Conservation (phyloP, 2,329 filamentous ascomycete species). For the Cytospora piceicola region DNA sequence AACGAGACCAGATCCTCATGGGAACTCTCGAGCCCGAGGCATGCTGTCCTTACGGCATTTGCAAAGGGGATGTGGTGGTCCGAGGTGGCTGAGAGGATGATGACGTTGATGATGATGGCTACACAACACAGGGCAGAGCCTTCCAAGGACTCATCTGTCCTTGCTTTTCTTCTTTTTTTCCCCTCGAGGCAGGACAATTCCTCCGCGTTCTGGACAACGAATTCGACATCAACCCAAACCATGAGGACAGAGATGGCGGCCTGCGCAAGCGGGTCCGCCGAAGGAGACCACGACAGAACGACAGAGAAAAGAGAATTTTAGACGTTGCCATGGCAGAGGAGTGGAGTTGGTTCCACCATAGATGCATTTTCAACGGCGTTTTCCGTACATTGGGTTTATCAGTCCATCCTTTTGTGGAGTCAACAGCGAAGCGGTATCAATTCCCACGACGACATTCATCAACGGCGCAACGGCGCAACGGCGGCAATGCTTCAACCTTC, state of each 20-base stretch:
- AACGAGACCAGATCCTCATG: conserved; percentile 29
- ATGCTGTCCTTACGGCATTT: conserved; percentile 30
- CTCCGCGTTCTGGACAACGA: not conserved
- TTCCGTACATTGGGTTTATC: conserved; percentile 11
- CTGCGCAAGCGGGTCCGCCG: conserved; percentile 13
- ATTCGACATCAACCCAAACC: not conserved
- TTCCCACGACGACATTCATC: conserved; percentile 14
- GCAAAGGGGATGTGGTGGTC: conserved; percentile 30
- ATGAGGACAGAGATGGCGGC: not conserved
- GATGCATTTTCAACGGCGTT: conserved; percentile 23
- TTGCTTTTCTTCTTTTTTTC: not conserved
- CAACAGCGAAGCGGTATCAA: not conserved
- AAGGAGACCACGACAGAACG: conserved; percentile 4
- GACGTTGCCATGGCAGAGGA: conserved; percentile 18
- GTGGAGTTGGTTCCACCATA: conserved; percentile 11
- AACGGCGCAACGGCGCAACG: conserved; percentile 20
- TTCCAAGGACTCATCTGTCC: not conserved
- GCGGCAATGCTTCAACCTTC: not conserved
- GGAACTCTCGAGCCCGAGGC: conserved; percentile 26
- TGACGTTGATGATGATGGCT: not conserved
- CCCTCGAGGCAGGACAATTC: conserved; percentile 4
- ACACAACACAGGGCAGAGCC: not conserved
- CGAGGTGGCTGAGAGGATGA: conserved; percentile 24
- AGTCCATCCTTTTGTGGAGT: conserved; percentile 14
- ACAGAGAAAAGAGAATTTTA: conserved; percentile 7